Percentiles rank a stretch among this genome's conserved stretches.
Conservation (phyloP, 1,284 basidiomycete genomes). For the Trichosporon inkin region DNA sequence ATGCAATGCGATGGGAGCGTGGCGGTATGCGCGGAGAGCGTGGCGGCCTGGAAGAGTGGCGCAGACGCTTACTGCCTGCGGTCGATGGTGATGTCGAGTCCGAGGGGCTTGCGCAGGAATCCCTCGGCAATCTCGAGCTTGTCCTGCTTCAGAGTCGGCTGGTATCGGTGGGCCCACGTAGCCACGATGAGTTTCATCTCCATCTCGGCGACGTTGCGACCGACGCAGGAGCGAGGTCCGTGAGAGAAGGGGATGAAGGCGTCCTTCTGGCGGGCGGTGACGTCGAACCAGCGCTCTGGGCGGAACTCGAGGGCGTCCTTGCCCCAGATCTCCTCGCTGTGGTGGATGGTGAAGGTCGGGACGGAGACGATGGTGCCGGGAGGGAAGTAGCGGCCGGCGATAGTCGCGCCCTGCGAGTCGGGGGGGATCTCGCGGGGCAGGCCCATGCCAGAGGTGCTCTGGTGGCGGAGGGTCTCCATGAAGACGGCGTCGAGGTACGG, state of each 20-base stretch:
- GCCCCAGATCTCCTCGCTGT: constrained; percentile 58
- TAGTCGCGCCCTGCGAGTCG: constrained; percentile 21
- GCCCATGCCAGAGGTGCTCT: constrained; percentile 70
- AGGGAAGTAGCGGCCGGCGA: constrained; percentile 23
- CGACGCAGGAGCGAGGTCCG: constrained; percentile 33
- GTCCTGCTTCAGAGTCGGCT: constrained; percentile 20
- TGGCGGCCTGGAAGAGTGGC: too few relatives aligned
- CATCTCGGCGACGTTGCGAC: constrained; percentile 30
- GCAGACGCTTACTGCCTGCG: constrained; percentile 13
- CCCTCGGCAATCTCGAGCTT: constrained; percentile 18
- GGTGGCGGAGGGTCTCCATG: constrained; percentile 73
- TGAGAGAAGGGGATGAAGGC: constrained; percentile 32
- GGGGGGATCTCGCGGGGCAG: constrained; percentile 69
- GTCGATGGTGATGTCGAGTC: constrained; percentile 14
- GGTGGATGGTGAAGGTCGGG: constrained; percentile 51
- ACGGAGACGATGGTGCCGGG: constrained; percentile 22
- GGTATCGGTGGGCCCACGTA: constrained; percentile 24
- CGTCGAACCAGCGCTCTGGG: constrained; percentile 27
- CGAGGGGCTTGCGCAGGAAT: constrained; percentile 24
- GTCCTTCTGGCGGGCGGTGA: constrained; percentile 21
- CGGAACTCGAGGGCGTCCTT: constrained; percentile 52
- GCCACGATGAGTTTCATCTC: constrained; percentile 24
- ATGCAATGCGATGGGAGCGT: too few relatives aligned
- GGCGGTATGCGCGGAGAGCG: too few relatives aligned
- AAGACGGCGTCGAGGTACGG: constrained; percentile 76